phyloP scores from a whole-genome alignment of 768 basidiomycete genomes.

The Suillus subaureus region DNA sequence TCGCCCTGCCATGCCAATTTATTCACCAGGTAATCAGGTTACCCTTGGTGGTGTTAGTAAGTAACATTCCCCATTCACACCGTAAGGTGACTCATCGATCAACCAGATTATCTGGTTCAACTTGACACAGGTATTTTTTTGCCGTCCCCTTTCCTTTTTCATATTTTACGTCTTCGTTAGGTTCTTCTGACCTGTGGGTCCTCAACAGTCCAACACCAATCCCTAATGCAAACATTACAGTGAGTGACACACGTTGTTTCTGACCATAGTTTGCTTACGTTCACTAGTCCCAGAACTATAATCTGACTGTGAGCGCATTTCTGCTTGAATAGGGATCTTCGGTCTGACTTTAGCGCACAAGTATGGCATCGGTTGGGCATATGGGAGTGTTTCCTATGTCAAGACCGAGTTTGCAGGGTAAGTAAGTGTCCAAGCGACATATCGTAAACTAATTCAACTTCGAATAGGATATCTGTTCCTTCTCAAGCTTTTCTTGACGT shows the following conservation, averaged over 20 bases:
- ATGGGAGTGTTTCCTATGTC: slow-evolving; percentile 63
- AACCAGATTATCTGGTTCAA: slow-evolving; percentile 69
- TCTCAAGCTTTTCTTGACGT: slow-evolving; percentile 75
- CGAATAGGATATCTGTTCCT: slow-evolving; percentile 57
- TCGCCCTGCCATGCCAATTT: not conserved
- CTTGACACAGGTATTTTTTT: slow-evolving; percentile 70
- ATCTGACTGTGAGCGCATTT: slow-evolving; percentile 55
- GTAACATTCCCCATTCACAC: slow-evolving; percentile 22
- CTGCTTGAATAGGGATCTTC: not conserved
- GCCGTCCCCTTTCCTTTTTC: not conserved
- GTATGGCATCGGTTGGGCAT: slow-evolving; percentile 85
- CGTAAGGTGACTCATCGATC: slow-evolving; percentile 13
- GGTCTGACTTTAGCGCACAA: slow-evolving; percentile 26
- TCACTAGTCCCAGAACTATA: slow-evolving; percentile 47
- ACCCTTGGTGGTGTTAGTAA: slow-evolving; percentile 64
- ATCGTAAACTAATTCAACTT: slow-evolving; percentile 6
- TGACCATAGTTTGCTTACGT: slow-evolving; percentile 8
- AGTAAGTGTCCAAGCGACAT: slow-evolving; percentile 20
- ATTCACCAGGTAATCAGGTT: slow-evolving; percentile 44
- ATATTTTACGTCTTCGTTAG: not conserved
- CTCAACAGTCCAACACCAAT: slow-evolving; percentile 48
- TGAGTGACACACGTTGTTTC: slow-evolving; percentile 29
- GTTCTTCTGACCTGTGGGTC: slow-evolving; percentile 73
- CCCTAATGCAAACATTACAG: slow-evolving; percentile 51
- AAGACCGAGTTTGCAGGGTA: slow-evolving; percentile 73